Evolutionary conservation across 352 stramenopile species (phyloP).

Genomic region (Pilasporangium apinafurcum): DNA sequence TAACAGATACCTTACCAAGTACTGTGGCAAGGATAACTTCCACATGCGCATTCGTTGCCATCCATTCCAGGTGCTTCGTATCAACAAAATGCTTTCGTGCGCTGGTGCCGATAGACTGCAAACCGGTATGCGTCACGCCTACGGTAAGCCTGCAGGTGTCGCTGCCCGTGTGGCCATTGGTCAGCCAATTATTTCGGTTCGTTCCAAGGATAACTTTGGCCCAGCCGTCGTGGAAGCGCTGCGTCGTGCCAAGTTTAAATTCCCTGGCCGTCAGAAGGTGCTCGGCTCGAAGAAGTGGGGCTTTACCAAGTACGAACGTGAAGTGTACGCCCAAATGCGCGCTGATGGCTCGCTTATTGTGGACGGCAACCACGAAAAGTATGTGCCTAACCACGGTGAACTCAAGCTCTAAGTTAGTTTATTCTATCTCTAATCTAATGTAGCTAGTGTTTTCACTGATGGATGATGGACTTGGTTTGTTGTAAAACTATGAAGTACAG

Average conservation of each 20-base stretch:
- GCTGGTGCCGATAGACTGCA: slow-evolving; percentile 98
- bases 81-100: slow-evolving; percentile 99
- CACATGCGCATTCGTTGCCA: slow-evolving; percentile 99
- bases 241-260: slow-evolving; percentile 99
- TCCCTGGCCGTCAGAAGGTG: slow-evolving; percentile 99
- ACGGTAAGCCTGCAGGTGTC: slow-evolving; percentile 98
- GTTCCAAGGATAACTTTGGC: slow-evolving; percentile 95
- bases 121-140: slow-evolving; percentile 99
- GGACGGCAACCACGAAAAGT: slow-evolving; percentile 99
- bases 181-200: slow-evolving; percentile 97
- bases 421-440: no score
- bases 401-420: slow-evolving; percentile 39
- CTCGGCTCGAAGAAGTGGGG: slow-evolving; percentile 99
- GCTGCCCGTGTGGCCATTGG: slow-evolving; percentile 98
- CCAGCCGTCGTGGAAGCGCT: slow-evolving; percentile 95
- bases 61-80: slow-evolving; percentile 99
- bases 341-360: slow-evolving; percentile 90
- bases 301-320: slow-evolving; percentile 98
- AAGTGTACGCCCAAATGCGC: slow-evolving; percentile 96
- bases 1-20: slow-evolving; percentile 99
- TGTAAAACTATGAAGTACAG: slow-evolving; percentile 9
- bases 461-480: slow-evolving; percentile 7
- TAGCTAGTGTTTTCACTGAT: slow-evolving; percentile 5
- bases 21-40: slow-evolving; percentile 98
- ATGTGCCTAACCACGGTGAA: slow-evolving; percentile 85